Evolutionary conservation across 208 protist species (phyloP).

Genomic region (Leptomonas seymouri): DNA sequence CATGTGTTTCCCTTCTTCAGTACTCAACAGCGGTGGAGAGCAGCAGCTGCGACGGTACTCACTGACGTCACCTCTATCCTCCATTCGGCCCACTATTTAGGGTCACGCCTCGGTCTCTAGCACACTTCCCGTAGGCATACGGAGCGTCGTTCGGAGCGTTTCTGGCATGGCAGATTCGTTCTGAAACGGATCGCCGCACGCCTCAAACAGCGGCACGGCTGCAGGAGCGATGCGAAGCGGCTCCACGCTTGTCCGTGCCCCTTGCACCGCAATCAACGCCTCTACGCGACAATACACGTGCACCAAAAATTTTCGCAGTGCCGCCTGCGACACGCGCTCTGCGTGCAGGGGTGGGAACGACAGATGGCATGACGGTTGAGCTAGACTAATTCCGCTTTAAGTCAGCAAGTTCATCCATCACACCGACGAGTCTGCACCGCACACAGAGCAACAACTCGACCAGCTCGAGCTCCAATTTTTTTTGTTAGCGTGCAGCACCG

Average conservation of each 20-base stretch:
- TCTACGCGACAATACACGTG: slow-evolving; percentile 8
- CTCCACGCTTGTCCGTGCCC: background rate
- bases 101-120: background rate
- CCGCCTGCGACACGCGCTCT: slow-evolving; percentile 17
- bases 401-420: slow-evolving; percentile 12
- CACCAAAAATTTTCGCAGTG: background rate
- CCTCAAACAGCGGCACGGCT: background rate
- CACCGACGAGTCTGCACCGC: slow-evolving; percentile 14
- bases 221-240: background rate
- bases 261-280: slow-evolving; percentile 2
- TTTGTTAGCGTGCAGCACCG: slow-evolving; percentile 23
- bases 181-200: background rate
- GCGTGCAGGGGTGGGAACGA: slow-evolving; percentile 14
- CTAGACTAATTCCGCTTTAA: background rate
- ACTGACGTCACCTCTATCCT: background rate
- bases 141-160: background rate
- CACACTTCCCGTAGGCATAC: background rate
- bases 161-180: background rate
- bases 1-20: slow-evolving; percentile 4
- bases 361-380: slow-evolving; percentile 11
- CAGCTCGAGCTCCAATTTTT: slow-evolving; percentile 15
- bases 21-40: background rate
- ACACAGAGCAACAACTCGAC: slow-evolving; percentile 12
- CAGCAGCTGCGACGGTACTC: background rate
- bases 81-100: background rate